Evolutionary conservation across 192 early-diverging fungal species (phyloP), one percentile per base, ranked within the genome.

Genomic region (Coemansia sp.): DNA sequence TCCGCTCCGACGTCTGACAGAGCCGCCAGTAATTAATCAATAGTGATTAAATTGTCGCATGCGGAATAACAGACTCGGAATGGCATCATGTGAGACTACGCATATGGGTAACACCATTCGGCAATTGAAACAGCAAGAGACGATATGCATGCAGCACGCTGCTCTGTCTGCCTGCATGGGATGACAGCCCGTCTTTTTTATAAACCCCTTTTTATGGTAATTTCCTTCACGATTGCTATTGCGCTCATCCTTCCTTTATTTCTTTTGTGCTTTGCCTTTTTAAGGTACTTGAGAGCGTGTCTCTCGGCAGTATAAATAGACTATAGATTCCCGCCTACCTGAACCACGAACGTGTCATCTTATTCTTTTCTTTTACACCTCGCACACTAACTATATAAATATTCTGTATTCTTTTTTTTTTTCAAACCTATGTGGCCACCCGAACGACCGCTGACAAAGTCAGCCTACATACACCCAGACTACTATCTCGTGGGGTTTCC

Each of bases 401-500:
- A 16, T 43, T 43, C 42, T 43, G 16, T 16, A 42, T 26, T 26
- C 1, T 26, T 26, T 26, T 26, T 26, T 26, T 37, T 11, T 52
- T 4, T 38, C 44, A 19, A 6, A 19, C 4, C 17, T 37, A 40
- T 71, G 69, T 71, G 69, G 69, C 74, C 74, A 10, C 74, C 74
- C 4, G 61, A 71, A 47, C 59, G 59, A 39, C 71, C 63, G 46
- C 35, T 50, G 33, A 67, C 17, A 26, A 59, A 55, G 21, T 23
- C 46, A 0, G 61, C 35, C 5, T 76, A 76, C 16, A 76, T 76
- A 17, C 69, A 60, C 13, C 60, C 52, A 0, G 53, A 72, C 43
- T 72, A 67, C 61, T 49, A 60, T 53, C 59, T 61, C 9, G 50
- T 63, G 3, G 69, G 65, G n/a, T 72, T 76, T 42, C 69, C 75